Conservation (phyloP, 805 yeast species). For the Kodamaea leandrae region DNA sequence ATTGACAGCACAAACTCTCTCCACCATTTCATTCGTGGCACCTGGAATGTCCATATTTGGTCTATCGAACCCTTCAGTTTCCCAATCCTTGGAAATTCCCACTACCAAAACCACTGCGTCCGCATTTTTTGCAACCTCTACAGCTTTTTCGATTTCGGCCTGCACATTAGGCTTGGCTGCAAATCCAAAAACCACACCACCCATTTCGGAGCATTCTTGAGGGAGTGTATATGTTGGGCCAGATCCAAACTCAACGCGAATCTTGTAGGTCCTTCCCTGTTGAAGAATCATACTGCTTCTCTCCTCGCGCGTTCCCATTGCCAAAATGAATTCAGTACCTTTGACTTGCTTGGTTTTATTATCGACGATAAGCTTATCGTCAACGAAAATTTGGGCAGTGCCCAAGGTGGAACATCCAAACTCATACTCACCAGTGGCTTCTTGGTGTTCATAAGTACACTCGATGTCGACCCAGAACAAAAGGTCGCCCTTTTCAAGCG, state of each 20-base stretch:
- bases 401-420: slow-evolving; percentile 55
- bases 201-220: slow-evolving; percentile 17
- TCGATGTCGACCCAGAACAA: slow-evolving; percentile 45
- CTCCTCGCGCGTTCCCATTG: slow-evolving; percentile 55
- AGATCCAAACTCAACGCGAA: slow-evolving; percentile 53
- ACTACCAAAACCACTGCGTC: slow-evolving; percentile 53
- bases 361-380: slow-evolving; percentile 53
- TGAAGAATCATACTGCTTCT: slow-evolving; percentile 35
- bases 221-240: slow-evolving; percentile 35
- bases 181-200: slow-evolving; percentile 27
- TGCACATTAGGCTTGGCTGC: slow-evolving; percentile 19
- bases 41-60: slow-evolving; percentile 50
- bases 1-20: slow-evolving; percentile 45
- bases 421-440: slow-evolving; percentile 46
- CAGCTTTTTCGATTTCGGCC: slow-evolving; percentile 37
- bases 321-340: slow-evolving; percentile 51
- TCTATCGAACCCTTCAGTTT: slow-evolving; percentile 60
- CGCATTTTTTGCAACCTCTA: slow-evolving; percentile 44
- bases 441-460: slow-evolving; percentile 42
- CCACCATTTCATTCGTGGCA: slow-evolving; percentile 43
- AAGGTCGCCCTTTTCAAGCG: slow-evolving; percentile 6
- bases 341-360: slow-evolving; percentile 50
- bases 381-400: slow-evolving; percentile 52
- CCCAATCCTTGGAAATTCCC: slow-evolving; percentile 57
- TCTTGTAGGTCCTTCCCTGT: slow-evolving; percentile 44